A percentile compares a stretch with the other conserved stretches of the same genome.
Evolutionary conservation across 768 basidiomycete genomes (phyloP).

Genomic region (Lentinula lateritia): DNA sequence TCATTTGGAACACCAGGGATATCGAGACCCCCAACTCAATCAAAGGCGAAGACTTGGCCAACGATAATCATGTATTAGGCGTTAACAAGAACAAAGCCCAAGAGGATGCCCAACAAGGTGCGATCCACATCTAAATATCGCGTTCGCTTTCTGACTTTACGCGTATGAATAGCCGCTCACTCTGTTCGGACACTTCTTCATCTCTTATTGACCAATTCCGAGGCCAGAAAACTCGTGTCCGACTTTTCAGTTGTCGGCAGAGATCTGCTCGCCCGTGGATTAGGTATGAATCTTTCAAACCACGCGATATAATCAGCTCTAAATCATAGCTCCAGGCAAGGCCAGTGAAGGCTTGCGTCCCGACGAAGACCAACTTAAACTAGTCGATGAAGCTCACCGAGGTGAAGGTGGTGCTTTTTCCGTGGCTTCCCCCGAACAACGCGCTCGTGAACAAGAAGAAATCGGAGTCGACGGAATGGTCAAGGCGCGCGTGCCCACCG

Average conservation of each 20-base stretch:
- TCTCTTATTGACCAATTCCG: constrained; percentile 88
- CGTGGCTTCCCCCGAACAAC: background rate
- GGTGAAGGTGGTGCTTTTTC: constrained; percentile 15
- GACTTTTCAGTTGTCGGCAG: constrained; percentile 77
- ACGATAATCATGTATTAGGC: constrained; percentile 32
- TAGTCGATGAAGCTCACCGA: constrained; percentile 64
- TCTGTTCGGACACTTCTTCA: constrained; percentile 86
- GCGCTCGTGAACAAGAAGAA: constrained; percentile 17
- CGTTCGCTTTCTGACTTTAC: constrained; percentile 1
- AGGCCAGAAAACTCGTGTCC: constrained; percentile 82
- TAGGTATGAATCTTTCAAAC: constrained; percentile 14
- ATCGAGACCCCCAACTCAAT: constrained; percentile 24
- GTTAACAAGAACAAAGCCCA: constrained; percentile 49
- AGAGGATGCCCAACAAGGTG: constrained; percentile 61
- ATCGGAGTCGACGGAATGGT: constrained; percentile 7
- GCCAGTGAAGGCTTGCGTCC: constrained; percentile 70
- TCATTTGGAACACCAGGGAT: constrained; percentile 74
- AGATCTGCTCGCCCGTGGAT: constrained; percentile 74
- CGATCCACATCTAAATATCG: constrained; percentile 4
- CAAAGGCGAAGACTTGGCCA: constrained; percentile 14
- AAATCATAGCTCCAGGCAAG: constrained; percentile 29
- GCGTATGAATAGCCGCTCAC: constrained; percentile 51
- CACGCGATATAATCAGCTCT: background rate
- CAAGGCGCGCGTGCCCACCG: constrained; percentile 6
- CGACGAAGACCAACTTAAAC: constrained; percentile 48